Conservation (phyloP, 129 eudicot genomes). For the Flaveria bidentis region DNA sequence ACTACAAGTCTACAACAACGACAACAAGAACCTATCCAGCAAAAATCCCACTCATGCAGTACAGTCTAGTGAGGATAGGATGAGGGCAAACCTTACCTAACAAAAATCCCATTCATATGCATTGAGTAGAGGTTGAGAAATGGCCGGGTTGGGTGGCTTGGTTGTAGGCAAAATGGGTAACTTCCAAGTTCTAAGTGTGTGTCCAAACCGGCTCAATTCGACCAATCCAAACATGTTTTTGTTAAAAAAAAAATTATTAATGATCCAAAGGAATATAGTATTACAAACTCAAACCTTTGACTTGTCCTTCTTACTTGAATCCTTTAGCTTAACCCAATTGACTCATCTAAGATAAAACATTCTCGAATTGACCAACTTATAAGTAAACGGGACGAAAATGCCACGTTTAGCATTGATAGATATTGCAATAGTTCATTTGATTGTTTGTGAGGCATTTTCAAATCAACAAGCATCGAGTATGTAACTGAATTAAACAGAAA, state of each 20-base stretch:
- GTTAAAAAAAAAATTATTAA: neutral
- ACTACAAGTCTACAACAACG: neutral
- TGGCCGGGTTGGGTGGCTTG: neutral
- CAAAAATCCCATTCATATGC: neutral
- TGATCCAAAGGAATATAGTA: neutral
- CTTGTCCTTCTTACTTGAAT: neutral
- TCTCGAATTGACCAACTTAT: neutral
- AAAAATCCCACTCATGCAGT: too few relatives aligned
- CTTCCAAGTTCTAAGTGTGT: neutral
- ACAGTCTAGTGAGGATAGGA: too few relatives aligned
- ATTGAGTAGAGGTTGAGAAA: neutral
- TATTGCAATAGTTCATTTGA: neutral
- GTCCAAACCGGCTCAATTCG: neutral
- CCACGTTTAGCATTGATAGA: neutral
- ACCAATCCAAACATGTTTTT: neutral
- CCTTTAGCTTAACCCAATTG: neutral
- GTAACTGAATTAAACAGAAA: neutral
- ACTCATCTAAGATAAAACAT: neutral
- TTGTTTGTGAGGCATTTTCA: neutral
- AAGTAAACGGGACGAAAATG: neutral
- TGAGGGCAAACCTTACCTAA: too few relatives aligned
- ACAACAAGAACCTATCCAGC: too few relatives aligned
- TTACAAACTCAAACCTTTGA: neutral
- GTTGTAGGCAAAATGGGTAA: neutral
- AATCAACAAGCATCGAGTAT: neutral